Evolutionary conservation across 2,329 filamentous ascomycete genomes (phyloP), one percentile per base, ranked within the genome.

Genomic region (Aspergillus sp.): DNA sequence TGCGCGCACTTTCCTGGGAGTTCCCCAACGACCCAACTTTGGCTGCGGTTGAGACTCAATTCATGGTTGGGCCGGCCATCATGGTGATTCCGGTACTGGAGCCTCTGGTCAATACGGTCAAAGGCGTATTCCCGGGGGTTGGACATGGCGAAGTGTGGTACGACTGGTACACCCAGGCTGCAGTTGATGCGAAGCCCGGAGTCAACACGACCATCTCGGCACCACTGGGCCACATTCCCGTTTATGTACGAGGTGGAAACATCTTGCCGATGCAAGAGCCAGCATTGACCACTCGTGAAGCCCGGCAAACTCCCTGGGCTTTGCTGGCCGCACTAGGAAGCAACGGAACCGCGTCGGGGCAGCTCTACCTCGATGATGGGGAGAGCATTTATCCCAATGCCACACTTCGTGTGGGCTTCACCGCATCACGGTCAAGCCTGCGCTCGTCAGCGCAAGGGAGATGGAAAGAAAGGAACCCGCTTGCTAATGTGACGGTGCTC

Each of bases 341-440:
- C 1, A 69, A 82, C 15, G 86, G 87, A 0, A 72, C 75, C 1
- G 89, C 90, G 0, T 77, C 69, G 2, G 90, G 90, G 0, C 73
- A 78, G 17, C 74, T 93, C 30, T 92, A 93, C 70, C 71, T 92
- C 7, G 91, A 93, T 67, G 91, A 94, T 66, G 90, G 91, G 1
- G 88, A 89, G 75, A 90, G 86, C 58, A 60, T 91, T 7, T 68
- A 74, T 36, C 88, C 85, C 0, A 78, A 82, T 12, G 78, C 80
- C 0, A 87, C 82, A 0, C 80, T 87, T 5, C 80, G 80, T 61
- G 82, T 91, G 23, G 69, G 79, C 5, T 73, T 74, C 59, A 52
- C 38, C 21, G 70, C 63, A 7, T 59, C 62, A 5, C 32, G 58
- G 3, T 79, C 78, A 0, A 76, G 77, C 5, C 70, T 90, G 4